Evolutionary conservation across 2,329 filamentous ascomycete species (phyloP), one percentile per base, ranked within the genome.

Genomic region (Fusarium multiceps): DNA sequence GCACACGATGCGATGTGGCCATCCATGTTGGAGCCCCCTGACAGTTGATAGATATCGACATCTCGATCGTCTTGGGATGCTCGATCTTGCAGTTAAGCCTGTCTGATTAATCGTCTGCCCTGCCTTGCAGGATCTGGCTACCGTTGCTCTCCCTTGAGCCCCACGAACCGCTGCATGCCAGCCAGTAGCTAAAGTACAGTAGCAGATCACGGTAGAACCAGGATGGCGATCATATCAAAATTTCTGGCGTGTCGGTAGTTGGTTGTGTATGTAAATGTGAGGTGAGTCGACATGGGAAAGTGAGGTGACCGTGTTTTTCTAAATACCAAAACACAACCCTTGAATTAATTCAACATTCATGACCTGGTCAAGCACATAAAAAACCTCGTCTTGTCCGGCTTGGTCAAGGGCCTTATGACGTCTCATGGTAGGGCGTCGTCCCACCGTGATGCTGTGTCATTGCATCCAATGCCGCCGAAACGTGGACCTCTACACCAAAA

Each of bases 131-230:
- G 61, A 72, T 71, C 69, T 63, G 45, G 47, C 47, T 59, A 57
- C 55, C 34, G 47, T 58, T 46, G 42, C 56, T 60, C 58, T 71
- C 71, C 58, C 66, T 69, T 61, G 32, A 56, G 57, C 55, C 57
- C 57, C 56, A 66, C 67, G 71, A 66, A 68, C 71, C 47, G 40
- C 61, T 73, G 60, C 68, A 69, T 73, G 59, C 68, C 65, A 69
- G 56, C 55, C 61, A 72, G 47, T 48, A 59, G 41, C 59, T 55
- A 53, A 23, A 55, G 41, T 55, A 53, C 20, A 51, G 41, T 50
- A 23, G 61, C 18, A 66, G 62, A 47, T 60, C 61, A 34, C 34
- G 21, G 51, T 56, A 57, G 50, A 48, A 67, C 54, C 13, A 43
- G 65, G 65, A 46, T 68, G 43, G 27, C 27, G 42, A 63, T 59